phyloP scores from a whole-genome alignment of 1,284 basidiomycete species.

The Takashimella koratensis region DNA sequence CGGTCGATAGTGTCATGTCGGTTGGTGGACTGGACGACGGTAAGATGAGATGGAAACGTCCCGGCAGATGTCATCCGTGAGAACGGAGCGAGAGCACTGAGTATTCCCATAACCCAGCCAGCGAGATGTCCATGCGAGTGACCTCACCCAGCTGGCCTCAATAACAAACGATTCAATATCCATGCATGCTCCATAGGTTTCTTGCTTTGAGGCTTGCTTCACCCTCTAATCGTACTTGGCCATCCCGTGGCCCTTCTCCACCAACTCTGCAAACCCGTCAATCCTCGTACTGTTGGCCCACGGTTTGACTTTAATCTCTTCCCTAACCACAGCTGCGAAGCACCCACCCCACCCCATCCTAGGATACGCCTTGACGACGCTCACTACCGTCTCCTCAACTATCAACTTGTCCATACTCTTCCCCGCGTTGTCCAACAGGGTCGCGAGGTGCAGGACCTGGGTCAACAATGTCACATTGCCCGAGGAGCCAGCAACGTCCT shows the following conservation, averaged over 20 bases:
- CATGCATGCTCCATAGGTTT: too few species aligned
- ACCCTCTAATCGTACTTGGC: background rate
- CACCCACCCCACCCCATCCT: conserved; percentile 24
- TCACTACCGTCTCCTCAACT: conserved; percentile 14
- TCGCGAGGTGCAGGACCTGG: conserved; percentile 22
- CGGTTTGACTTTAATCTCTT: conserved; percentile 23
- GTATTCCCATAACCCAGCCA: too few species aligned
- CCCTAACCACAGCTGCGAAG: conserved; percentile 21
- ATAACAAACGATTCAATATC: too few species aligned
- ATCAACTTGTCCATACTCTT: conserved; percentile 10
- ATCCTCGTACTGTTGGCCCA: conserved; percentile 16
- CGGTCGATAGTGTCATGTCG: too few species aligned
- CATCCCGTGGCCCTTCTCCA: background rate
- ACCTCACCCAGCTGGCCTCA: too few species aligned
- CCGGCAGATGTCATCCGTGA: too few species aligned
- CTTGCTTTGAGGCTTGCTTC: too few species aligned
- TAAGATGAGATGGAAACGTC: too few species aligned
- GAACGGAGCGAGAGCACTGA: too few species aligned
- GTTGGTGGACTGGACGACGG: too few species aligned
- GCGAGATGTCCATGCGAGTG: too few species aligned
- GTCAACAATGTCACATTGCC: conserved; percentile 35
- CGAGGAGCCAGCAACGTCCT: conserved; percentile 57
- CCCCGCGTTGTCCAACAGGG: conserved; percentile 25
- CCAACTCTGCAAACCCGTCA: conserved; percentile 6
- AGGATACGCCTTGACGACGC: conserved; percentile 13